Base-by-base conservation (phyloP, 257 asterid species). In the Lithospermum erythrorhizon region DNA sequence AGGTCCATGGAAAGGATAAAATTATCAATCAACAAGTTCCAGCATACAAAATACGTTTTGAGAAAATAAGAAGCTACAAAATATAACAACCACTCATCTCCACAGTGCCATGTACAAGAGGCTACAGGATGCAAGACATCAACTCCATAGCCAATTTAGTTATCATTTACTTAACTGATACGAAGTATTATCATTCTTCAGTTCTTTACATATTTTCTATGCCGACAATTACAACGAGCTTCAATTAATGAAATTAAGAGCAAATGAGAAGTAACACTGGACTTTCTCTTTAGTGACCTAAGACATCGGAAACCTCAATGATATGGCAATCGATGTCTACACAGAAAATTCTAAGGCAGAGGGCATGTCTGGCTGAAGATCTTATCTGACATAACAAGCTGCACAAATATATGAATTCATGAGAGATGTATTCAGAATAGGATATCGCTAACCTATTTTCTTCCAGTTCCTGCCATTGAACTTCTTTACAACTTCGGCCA, bases 391-490 rank as follows among this genome's bases (percentile, higher is more conserved):
- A 59, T 41, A 57, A n/a, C 48, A 55, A 57, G 29, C 23, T 24
- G 55, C 21, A 54, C 22, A 30, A 64, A 59, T 67, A 61, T 65
- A 70, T 23, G 22, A 29, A 25, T 3, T 16, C 61, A 19, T 24
- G 35, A 47, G 32, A 67, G 19, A 67, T 5, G 13, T 21, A 60
- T 14, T 51, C 21, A 21, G 27, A 41, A 16, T 35, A 14, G 20
- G 51, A 57, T 19, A 25, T 47, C 19, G 37, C 73, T 68, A 63
- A 80, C 96, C 93, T 72, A 86, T 86, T 69, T 41, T 77, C 68
- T 86, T 86, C 96, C 96, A 88, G 53, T 78, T 82, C 68, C 67
- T 83, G n/a, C 83, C 96, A 1, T 77, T 72, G 79, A 74, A 80
- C 67, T 60, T 69, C 57, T 64, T 65, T 61, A 86, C 96, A 32